Percentiles rank a stretch among this genome's conserved stretches.
phyloP scores from a whole-genome alignment of 1,284 basidiomycete species.

The Pseudozyma sp. region DNA sequence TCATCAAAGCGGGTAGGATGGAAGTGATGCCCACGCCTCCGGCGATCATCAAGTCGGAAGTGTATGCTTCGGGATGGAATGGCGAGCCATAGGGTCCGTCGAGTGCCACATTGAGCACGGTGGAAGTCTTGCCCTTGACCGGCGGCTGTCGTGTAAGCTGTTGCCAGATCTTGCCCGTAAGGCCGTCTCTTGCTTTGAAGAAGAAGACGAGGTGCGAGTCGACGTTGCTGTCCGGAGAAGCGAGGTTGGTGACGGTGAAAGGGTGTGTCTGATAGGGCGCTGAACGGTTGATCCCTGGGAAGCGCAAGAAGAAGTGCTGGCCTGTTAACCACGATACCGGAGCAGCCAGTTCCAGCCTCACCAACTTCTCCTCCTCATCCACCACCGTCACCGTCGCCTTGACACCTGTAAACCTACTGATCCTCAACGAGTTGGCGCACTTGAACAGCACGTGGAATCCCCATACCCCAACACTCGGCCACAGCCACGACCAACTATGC shows the following conservation, averaged over 20 bases:
- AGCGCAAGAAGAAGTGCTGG: slow-evolving; percentile 62
- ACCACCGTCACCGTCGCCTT: slow-evolving; percentile 19
- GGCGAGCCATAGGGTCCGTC: slow-evolving; percentile 60
- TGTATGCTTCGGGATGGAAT: slow-evolving; percentile 32
- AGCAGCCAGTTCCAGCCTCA: slow-evolving; percentile 46
- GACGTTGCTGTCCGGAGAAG: slow-evolving; percentile 24
- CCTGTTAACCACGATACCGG: slow-evolving; percentile 54
- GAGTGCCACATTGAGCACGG: slow-evolving; percentile 21
- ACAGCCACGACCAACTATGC: slow-evolving; percentile 44
- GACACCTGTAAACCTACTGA: slow-evolving; percentile 34
- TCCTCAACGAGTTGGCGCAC: slow-evolving; percentile 33
- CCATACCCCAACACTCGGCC: slow-evolving; percentile 45
- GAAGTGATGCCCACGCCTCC: slow-evolving; percentile 57
- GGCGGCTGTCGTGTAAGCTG: slow-evolving; percentile 8
- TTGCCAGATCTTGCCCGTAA: slow-evolving; percentile 39
- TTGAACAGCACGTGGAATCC: slow-evolving; percentile 52
- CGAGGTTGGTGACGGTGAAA: slow-evolving; percentile 60
- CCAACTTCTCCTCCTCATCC: slow-evolving; percentile 34
- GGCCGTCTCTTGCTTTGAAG: slow-evolving; percentile 46
- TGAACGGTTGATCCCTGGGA: slow-evolving; percentile 44
- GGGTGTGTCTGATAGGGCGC: slow-evolving; percentile 56
- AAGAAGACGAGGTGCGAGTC: slow-evolving; percentile 45
- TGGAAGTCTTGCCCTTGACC: slow-evolving; percentile 22
- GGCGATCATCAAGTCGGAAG: slow-evolving; percentile 39
- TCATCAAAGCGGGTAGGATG: slow-evolving; percentile 37